Conservation (phyloP, 257 asterid species). For the Forsythia suspensa region DNA sequence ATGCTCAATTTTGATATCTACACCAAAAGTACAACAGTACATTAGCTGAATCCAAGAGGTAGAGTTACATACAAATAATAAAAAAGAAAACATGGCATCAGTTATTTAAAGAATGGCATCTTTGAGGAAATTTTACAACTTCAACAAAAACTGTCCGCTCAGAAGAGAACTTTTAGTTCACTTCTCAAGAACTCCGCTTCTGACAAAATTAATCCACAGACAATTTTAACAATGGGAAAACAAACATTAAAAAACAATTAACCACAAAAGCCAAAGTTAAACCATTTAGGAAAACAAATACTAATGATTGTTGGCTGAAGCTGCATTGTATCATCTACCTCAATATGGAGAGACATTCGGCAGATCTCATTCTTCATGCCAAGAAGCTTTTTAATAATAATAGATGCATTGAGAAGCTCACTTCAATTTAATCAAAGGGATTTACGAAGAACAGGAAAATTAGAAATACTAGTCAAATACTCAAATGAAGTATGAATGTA, state of each 20-base stretch:
- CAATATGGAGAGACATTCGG: background rate
- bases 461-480: too few relatives aligned
- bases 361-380: background rate
- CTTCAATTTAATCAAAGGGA: background rate
- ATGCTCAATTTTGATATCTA: constrained; percentile 96
- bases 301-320: background rate
- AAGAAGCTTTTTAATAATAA: background rate
- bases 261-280: background rate
- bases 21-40: constrained; percentile 23
- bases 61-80: background rate
- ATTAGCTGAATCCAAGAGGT: constrained; percentile 25
- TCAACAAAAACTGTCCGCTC: background rate
- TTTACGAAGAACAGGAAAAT: background rate
- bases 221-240: background rate
- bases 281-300: background rate
- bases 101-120: background rate
- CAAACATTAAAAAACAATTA: background rate
- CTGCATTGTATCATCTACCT: background rate
- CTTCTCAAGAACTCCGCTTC: background rate
- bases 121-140: background rate
- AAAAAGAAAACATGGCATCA: background rate
- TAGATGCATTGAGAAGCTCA: background rate
- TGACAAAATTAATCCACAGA: background rate
- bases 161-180: background rate
- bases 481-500: too few relatives aligned